A percentile compares a stretch with the other conserved stretches of the same genome.
Evolutionary conservation across 495 filamentous ascomycete genomes (phyloP).

Genomic region (Parathielavia hyrcaniae): DNA sequence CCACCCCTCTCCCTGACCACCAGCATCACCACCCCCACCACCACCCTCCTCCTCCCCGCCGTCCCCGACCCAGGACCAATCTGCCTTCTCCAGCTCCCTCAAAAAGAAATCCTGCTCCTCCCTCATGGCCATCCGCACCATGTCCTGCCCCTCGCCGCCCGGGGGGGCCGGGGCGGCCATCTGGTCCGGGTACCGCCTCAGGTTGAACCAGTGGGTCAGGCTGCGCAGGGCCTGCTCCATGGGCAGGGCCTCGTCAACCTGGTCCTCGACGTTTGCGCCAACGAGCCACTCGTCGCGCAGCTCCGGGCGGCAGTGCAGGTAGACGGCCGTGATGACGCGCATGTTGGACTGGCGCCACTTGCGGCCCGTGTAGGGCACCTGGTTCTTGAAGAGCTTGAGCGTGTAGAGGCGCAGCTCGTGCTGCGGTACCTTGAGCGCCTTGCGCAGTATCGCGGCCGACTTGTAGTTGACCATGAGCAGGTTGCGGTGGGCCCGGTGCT

Average conservation of each 20-base stretch:
- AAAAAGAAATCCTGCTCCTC: conserved; percentile 88
- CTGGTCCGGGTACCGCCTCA: conserved; percentile 68
- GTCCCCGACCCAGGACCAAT: conserved; percentile 11
- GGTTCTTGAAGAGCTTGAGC: conserved; percentile 95
- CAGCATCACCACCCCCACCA: background rate
- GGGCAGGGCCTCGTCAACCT: conserved; percentile 86
- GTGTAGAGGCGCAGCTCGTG: conserved; percentile 83
- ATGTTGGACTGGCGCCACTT: conserved; percentile 99
- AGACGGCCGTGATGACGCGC: conserved; percentile 96
- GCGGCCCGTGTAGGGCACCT: conserved; percentile 93
- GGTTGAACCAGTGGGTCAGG: conserved; percentile 88
- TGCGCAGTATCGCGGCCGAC: conserved; percentile 78
- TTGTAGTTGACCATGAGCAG: conserved; percentile 93
- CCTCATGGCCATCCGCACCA: conserved; percentile 52
- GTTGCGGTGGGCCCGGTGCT: conserved; percentile 88
- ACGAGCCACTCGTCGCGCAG: conserved; percentile 93
- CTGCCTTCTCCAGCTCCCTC: conserved; percentile 69
- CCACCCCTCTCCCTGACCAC: background rate
- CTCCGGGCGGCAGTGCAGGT: conserved; percentile 85
- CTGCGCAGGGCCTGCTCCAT: conserved; percentile 82
- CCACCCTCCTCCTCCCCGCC: background rate
- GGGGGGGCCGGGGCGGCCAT: conserved; percentile 56
- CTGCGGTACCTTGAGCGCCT: conserved; percentile 84
- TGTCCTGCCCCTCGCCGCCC: conserved; percentile 37
- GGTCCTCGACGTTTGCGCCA: conserved; percentile 81